Evolutionary conservation across 805 yeast species (phyloP).

Genomic region (Ogataea pini): DNA sequence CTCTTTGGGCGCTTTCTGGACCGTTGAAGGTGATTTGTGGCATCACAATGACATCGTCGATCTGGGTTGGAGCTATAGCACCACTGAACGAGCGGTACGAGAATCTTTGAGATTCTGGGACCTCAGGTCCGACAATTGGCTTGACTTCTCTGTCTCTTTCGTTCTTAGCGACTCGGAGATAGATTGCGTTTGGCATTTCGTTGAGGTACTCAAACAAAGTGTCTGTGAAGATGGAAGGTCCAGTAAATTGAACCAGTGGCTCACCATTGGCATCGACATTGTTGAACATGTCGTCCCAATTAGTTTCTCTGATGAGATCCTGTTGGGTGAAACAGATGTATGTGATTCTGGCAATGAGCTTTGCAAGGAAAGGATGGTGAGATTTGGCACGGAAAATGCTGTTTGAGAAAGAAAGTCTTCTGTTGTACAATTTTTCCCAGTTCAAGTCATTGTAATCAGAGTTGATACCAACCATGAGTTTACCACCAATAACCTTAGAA

Average conservation of each 20-base stretch:
- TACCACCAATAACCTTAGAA: constrained; percentile 25
- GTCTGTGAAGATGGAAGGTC: constrained; percentile 38
- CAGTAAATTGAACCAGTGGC: constrained; percentile 36
- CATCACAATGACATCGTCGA: constrained; percentile 35
- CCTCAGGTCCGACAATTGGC: constrained; percentile 34
- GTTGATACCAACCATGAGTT: constrained; percentile 32
- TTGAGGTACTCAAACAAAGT: constrained; percentile 36
- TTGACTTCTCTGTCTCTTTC: constrained; percentile 29
- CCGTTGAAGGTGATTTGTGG: constrained; percentile 35
- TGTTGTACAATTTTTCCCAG: constrained; percentile 36
- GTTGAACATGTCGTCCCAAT: constrained; percentile 34
- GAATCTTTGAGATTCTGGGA: constrained; percentile 29
- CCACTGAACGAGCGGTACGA: constrained; percentile 34
- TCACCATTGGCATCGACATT: constrained; percentile 37
- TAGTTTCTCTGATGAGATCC: constrained; percentile 24
- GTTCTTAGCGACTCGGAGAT: constrained; percentile 33
- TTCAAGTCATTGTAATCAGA: constrained; percentile 34
- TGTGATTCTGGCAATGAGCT: constrained; percentile 35
- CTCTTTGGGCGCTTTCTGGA: constrained; percentile 22
- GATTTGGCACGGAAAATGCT: constrained; percentile 33
- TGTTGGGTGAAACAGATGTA: constrained; percentile 30
- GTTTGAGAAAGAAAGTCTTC: constrained; percentile 34
- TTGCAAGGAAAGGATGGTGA: constrained; percentile 38
- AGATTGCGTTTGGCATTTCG: constrained; percentile 28
- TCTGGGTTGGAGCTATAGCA: constrained; percentile 34